Conservation (phyloP, 805 yeast genomes). For the Candida nemodendra region DNA sequence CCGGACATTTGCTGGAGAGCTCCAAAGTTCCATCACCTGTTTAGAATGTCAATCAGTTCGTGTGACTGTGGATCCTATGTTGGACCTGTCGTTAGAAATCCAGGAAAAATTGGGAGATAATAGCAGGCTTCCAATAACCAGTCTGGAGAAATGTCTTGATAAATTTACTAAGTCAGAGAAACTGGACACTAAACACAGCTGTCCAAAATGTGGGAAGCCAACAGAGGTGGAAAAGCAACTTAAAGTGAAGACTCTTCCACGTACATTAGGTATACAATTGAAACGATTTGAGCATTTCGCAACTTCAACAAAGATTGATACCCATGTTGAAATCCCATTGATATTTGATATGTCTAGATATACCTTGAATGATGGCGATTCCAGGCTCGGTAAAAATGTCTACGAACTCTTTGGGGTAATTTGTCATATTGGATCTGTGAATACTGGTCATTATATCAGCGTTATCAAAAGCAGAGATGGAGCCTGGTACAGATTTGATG, state of each 20-base stretch:
- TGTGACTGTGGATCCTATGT: constrained; percentile 80
- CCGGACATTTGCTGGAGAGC: constrained; percentile 75
- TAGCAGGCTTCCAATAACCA: constrained; percentile 21
- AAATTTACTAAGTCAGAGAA: constrained; percentile 77
- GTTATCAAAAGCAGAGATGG: constrained; percentile 70
- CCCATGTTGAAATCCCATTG: constrained; percentile 69
- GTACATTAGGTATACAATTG: constrained; percentile 78
- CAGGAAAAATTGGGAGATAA: constrained; percentile 32
- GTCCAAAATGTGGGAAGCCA: constrained; percentile 60
- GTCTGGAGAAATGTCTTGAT: constrained; percentile 63
- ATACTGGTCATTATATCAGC: constrained; percentile 93
- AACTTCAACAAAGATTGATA: constrained; percentile 68
- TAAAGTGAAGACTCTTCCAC: constrained; percentile 66
- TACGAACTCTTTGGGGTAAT: constrained; percentile 87
- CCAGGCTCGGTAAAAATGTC: constrained; percentile 28
- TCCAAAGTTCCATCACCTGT: constrained; percentile 79
- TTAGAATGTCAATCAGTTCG: constrained; percentile 61
- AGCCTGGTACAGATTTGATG: constrained; percentile 90
- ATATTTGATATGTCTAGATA: constrained; percentile 71
- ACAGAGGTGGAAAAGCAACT: constrained; percentile 74
- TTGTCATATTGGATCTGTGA: constrained; percentile 88
- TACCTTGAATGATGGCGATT: constrained; percentile 21
- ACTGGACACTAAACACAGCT: constrained; percentile 70
- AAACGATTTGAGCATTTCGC: constrained; percentile 71
- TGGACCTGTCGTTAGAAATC: constrained; percentile 85